phyloP scores from a whole-genome alignment of 345 rosid genomes.

The Citrus inodora region DNA sequence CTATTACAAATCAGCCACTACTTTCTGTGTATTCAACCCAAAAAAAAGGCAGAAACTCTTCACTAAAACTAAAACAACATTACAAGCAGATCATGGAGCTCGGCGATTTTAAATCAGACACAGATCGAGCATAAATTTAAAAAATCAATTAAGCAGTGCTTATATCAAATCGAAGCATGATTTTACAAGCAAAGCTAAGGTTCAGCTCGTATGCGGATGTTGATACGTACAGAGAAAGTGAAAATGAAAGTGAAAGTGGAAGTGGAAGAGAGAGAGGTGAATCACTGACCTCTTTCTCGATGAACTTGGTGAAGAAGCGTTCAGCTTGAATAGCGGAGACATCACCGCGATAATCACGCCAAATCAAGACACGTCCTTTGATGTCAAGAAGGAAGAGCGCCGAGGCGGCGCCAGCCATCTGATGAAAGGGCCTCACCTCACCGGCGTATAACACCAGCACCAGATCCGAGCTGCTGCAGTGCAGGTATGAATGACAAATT shows the following conservation, averaged over 20 bases:
- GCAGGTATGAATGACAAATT: not conserved
- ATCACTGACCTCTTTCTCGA: slow-evolving; percentile 66
- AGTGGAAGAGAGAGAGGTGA: too few species aligned
- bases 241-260: too few species aligned
- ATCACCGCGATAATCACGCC: slow-evolving; percentile 93
- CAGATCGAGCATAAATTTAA: not conserved
- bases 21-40: not conserved
- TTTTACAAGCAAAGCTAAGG: not conserved
- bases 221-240: not conserved
- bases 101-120: not conserved
- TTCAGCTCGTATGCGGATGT: not conserved
- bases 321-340: slow-evolving; percentile 74
- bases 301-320: slow-evolving; percentile 80
- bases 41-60: not conserved
- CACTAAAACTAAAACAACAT: not conserved
- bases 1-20: not conserved
- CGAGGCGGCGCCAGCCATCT: slow-evolving; percentile 85
- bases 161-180: not conserved
- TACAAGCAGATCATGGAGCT: not conserved
- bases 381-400: slow-evolving; percentile 80
- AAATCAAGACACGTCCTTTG: slow-evolving; percentile 70
- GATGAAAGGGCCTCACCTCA: not conserved
- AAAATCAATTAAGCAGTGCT: not conserved
- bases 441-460: not conserved
- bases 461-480: slow-evolving; percentile 6